Evolutionary conservation across 1,284 basidiomycete species (phyloP).

Genomic region (Pseudozyma flocculosa): DNA sequence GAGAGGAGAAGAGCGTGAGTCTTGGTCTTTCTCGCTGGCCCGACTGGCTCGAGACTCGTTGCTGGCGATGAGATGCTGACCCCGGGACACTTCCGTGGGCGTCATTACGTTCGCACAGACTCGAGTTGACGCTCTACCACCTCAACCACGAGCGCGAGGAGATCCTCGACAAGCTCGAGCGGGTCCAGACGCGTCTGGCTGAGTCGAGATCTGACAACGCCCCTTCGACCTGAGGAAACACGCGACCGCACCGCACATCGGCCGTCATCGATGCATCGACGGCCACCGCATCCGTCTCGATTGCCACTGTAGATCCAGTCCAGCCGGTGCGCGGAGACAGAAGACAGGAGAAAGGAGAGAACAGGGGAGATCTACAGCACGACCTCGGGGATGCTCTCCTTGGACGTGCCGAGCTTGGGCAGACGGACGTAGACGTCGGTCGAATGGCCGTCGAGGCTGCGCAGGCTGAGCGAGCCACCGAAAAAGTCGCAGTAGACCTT

Average conservation of each 20-base stretch:
- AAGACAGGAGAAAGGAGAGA: no score
- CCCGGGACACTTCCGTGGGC: no score
- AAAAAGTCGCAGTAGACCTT: slow-evolving; percentile 53
- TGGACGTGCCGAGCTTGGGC: slow-evolving; percentile 78
- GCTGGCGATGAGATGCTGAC: no score
- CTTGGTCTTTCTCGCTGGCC: neutral
- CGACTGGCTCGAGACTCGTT: no score
- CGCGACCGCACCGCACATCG: neutral
- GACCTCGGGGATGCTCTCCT: slow-evolving; percentile 64
- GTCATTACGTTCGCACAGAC: no score
- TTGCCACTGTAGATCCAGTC: no score
- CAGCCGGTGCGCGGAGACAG: no score
- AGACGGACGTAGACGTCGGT: slow-evolving; percentile 63
- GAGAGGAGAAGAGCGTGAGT: neutral
- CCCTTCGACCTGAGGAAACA: no score
- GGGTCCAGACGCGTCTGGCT: slow-evolving; percentile 13
- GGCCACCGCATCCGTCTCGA: no score
- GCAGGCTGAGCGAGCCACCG: slow-evolving; percentile 76
- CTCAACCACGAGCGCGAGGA: slow-evolving; percentile 34
- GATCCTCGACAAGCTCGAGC: slow-evolving; percentile 31
- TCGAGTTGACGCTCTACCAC: slow-evolving; percentile 28
- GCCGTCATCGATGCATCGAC: no score
- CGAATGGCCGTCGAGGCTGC: slow-evolving; percentile 69
- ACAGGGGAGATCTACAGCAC: slow-evolving; percentile 9
- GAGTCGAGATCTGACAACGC: no score